phyloP scores from a whole-genome alignment of 1,284 basidiomycete genomes.

The Austroboletus niveus region DNA sequence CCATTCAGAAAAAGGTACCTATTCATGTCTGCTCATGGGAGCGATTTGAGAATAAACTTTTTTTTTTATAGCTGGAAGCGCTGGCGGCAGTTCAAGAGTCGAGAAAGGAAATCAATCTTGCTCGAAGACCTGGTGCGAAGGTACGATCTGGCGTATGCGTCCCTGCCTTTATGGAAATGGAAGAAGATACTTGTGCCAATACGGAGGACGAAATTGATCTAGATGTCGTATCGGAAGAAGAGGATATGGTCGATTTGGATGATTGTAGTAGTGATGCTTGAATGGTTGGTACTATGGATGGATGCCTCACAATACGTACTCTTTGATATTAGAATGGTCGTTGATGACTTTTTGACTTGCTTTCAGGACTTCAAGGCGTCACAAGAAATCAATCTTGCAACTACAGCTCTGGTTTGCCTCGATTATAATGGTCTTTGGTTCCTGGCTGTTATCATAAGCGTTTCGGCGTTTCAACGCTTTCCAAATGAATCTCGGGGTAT shows the following conservation, averaged over 20 bases:
- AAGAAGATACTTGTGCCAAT: neutral
- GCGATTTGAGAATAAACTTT: neutral
- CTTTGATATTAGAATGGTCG: neutral
- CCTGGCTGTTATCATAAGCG: no score
- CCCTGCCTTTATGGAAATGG: conserved; percentile 26
- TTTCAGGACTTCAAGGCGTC: no score
- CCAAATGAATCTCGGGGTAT: no score
- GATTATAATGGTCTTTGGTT: no score
- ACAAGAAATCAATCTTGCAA: no score
- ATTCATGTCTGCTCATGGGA: neutral
- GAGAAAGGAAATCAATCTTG: conserved; percentile 50
- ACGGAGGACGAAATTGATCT: conserved; percentile 12
- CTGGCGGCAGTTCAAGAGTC: conserved; percentile 48
- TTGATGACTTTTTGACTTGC: no score
- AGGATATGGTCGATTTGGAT: conserved; percentile 27
- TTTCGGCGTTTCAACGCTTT: no score
- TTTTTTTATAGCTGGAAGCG: conserved; percentile 44
- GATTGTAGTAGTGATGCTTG: conserved; percentile 15
- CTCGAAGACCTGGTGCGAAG: conserved; percentile 53
- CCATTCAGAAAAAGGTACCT: conserved; percentile 56
- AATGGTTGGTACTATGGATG: no score
- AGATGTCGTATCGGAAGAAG: conserved; percentile 12
- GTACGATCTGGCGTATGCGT: conserved; percentile 49
- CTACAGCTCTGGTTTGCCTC: no score
- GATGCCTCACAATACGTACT: neutral